A percentile compares a stretch with the other conserved stretches of the same genome.
Conservation (phyloP, 1,284 basidiomycete species). For the Marasmius oreades region DNA sequence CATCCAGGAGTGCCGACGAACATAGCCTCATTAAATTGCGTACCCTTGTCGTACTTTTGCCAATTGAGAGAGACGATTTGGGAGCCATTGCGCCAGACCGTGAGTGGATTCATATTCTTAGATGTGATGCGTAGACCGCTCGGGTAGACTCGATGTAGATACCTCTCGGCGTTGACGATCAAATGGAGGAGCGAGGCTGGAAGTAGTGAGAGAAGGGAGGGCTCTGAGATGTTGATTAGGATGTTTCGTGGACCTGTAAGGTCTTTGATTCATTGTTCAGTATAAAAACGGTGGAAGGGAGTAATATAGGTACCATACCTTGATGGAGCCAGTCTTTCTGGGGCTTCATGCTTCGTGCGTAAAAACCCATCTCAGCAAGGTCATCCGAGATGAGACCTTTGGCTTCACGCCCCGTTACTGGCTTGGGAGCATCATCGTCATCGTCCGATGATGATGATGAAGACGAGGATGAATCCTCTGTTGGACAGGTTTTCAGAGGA, state of each 20-base stretch:
- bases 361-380: conserved; percentile 50
- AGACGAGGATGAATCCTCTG: conserved; percentile 16
- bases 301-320: conserved; percentile 23
- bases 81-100: conserved; percentile 57
- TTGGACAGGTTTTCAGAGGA: conserved; percentile 26
- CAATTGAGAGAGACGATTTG: conserved; percentile 67
- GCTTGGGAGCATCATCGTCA: conserved; percentile 16
- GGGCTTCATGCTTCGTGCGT: conserved; percentile 59
- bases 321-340: conserved; percentile 43
- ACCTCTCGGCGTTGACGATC: conserved; percentile 36
- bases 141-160: conserved; percentile 58
- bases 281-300: conserved; percentile 4
- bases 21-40: conserved; percentile 62
- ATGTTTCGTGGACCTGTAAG: conserved; percentile 41
- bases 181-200: conserved; percentile 31
- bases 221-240: conserved; percentile 62
- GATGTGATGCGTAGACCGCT: conserved; percentile 54
- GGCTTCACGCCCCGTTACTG: conserved; percentile 18
- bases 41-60: conserved; percentile 51
- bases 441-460: conserved; percentile 23
- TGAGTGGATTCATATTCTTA: conserved; percentile 48
- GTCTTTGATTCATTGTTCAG: conserved; percentile 20
- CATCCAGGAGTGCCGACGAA: conserved; percentile 58
- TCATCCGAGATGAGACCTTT: conserved; percentile 40
- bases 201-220: conserved; percentile 37